Percentiles rank a stretch among this genome's conserved stretches.
These are phyloP conservation scores for Neurospora tetraspora DNA, from an alignment of 495 filamentous ascomycete genomes.

Conservation along the genomic window DNA sequence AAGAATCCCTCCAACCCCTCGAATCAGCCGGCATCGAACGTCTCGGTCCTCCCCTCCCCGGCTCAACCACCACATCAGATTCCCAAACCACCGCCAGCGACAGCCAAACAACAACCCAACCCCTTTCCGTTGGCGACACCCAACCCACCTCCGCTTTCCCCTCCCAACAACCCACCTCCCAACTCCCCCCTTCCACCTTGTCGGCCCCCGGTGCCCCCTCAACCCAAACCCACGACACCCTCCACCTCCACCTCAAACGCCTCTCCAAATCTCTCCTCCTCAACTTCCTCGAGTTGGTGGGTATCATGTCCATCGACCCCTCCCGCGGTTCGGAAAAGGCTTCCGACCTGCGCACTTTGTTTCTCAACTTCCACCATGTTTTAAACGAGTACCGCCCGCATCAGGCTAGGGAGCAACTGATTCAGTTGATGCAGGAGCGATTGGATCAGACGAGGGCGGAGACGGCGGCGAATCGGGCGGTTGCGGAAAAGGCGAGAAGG, in stretches of 20 bases:
- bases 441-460: conserved; percentile 64
- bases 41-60: conserved; percentile 42
- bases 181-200: not conserved
- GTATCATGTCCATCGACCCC: conserved; percentile 55
- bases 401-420: conserved; percentile 84
- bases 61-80: not conserved
- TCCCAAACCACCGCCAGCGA: conserved; percentile 8
- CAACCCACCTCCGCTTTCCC: not conserved
- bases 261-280: conserved; percentile 74
- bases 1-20: conserved; percentile 55
- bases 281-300: conserved; percentile 74
- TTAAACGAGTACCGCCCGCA: conserved; percentile 94
- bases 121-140: not conserved
- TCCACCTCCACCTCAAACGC: conserved; percentile 55
- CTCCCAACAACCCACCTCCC: not conserved
- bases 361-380: conserved; percentile 81
- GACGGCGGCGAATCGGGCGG: conserved; percentile 61
- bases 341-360: conserved; percentile 62
- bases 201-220: not conserved
- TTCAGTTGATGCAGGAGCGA: conserved; percentile 86
- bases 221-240: not conserved
- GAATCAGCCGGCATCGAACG: conserved; percentile 59
- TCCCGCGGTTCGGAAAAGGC: conserved; percentile 52
- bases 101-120: conserved; percentile 4
- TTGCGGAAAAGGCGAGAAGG: conserved; percentile 61